Conservation (phyloP, 2,329 filamentous ascomycete species). For the Cladosporium sp. region DNA sequence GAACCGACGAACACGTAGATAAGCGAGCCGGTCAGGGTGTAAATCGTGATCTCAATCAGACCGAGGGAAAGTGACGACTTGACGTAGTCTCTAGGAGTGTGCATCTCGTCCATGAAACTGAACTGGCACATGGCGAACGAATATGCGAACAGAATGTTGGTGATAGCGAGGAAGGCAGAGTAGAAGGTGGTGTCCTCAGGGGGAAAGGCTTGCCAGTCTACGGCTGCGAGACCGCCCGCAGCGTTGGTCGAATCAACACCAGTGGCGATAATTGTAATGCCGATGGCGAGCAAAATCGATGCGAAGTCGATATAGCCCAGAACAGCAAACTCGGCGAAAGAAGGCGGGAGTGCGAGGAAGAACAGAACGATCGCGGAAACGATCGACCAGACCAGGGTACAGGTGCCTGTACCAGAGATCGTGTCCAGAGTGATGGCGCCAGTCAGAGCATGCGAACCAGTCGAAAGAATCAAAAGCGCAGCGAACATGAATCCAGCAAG, state of each 20-base stretch:
- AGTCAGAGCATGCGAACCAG: constrained; percentile 43
- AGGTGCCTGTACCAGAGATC: constrained; percentile 36
- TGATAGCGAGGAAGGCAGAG: constrained; percentile 61
- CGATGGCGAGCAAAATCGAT: constrained; percentile 32
- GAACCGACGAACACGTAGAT: constrained; percentile 65
- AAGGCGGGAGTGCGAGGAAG: constrained; percentile 32
- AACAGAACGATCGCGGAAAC: constrained; percentile 40
- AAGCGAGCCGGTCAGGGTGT: constrained; percentile 62
- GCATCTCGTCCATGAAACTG: constrained; percentile 63
- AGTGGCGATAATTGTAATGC: constrained; percentile 34
- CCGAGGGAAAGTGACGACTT: constrained; percentile 58
- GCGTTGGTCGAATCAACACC: constrained; percentile 27
- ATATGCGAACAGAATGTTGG: constrained; percentile 68
- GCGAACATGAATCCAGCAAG: constrained; percentile 41
- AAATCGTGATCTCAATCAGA: constrained; percentile 61
- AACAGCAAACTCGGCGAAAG: constrained; percentile 33
- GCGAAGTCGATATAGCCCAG: constrained; percentile 36
- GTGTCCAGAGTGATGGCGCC: constrained; percentile 43
- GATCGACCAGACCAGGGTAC: constrained; percentile 40
- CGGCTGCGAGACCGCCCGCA: constrained; percentile 28
- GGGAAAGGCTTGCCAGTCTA: constrained; percentile 34
- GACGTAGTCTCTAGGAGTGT: constrained; percentile 58
- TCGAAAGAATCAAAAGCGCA: constrained; percentile 39
- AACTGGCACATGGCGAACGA: constrained; percentile 58
- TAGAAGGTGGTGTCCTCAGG: constrained; percentile 39